Conservation (phyloP, 495 filamentous ascomycete genomes). For the Chaetomium tenue region DNA sequence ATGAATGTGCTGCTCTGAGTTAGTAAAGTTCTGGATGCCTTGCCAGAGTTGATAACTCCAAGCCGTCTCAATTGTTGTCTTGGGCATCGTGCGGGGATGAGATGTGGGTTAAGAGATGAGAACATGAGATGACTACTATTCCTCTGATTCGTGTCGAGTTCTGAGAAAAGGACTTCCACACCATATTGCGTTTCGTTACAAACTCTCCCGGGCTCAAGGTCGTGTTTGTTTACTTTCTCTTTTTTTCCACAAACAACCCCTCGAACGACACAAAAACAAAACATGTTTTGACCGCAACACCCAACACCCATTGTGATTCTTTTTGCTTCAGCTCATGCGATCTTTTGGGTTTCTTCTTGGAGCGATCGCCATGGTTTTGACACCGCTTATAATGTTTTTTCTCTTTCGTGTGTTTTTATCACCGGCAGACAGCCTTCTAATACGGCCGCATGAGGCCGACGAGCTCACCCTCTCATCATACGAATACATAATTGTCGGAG, state of each 20-base stretch:
- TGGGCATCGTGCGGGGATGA: too few species aligned
- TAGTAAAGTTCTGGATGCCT: too few species aligned
- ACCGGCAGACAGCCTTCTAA: conserved; percentile 2
- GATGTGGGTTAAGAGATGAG: too few species aligned
- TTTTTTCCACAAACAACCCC: neutral
- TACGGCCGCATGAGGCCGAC: conserved; percentile 16
- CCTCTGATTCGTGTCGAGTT: too few species aligned
- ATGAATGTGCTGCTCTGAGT: too few species aligned
- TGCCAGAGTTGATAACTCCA: too few species aligned
- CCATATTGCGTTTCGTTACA: too few species aligned
- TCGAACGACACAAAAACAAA: neutral
- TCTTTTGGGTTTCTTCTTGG: neutral
- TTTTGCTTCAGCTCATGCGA: neutral
- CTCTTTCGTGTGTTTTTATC: conserved; percentile 8
- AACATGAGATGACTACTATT: too few species aligned
- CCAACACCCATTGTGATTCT: too few species aligned
- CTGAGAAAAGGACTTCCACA: too few species aligned
- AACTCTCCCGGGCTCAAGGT: neutral
- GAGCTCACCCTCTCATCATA: conserved; percentile 25
- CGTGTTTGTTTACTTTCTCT: conserved; percentile 3
- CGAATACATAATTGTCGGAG: conserved; percentile 56
- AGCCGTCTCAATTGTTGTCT: too few species aligned
- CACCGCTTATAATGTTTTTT: neutral
- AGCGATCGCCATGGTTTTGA: conserved; percentile 10
- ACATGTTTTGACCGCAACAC: neutral